Evolutionary conservation across 176 grass and related monocot genomes (phyloP).

Genomic region (Avena insularis): DNA sequence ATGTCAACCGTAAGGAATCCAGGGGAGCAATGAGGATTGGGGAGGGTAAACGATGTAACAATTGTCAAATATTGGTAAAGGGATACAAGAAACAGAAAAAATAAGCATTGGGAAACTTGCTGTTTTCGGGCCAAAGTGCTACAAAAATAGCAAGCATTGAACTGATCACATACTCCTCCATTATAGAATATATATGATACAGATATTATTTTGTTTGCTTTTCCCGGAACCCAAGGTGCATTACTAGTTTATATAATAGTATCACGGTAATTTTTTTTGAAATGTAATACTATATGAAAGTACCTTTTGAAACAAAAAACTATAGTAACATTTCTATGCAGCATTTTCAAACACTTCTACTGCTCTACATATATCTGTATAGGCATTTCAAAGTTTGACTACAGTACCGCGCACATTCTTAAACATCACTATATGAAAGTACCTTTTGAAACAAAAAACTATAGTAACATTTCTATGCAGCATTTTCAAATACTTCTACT

Average conservation of each 20-base stretch:
- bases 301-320: not conserved
- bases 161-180: not conserved
- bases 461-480: conserved; percentile 3
- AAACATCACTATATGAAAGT: conserved; percentile 7
- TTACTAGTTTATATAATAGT: not conserved
- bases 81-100: not conserved
- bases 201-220: conserved; percentile 5
- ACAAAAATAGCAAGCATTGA: not conserved
- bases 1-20: not conserved
- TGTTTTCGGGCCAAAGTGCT: conserved; percentile 15
- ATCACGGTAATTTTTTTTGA: not conserved
- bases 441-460: not conserved
- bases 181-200: conserved; percentile 7
- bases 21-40: not conserved
- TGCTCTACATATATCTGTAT: not conserved
- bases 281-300: not conserved
- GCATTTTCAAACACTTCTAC: not conserved
- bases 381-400: not conserved
- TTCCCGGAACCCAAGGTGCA: conserved; percentile 9
- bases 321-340: not conserved
- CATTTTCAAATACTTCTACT: not conserved
- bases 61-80: not conserved
- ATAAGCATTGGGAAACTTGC: not conserved
- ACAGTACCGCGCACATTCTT: not conserved
- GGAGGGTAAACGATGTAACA: conserved; percentile 6